These are phyloP conservation scores for Jacaranda mimosifolia DNA, from an alignment of 257 asterid species.

Conservation along the genomic window DNA sequence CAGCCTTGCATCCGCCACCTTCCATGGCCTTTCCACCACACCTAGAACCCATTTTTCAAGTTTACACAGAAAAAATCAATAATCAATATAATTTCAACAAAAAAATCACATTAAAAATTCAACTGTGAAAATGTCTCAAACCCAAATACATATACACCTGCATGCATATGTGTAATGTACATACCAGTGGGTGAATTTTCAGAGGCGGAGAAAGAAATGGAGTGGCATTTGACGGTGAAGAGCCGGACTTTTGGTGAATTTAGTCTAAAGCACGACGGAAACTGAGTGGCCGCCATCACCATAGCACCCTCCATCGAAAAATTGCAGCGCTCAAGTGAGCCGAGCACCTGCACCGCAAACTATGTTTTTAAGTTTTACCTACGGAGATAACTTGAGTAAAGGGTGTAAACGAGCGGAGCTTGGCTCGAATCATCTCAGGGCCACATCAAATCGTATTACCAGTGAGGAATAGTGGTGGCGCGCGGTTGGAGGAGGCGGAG, in stretches of 20 bases:
- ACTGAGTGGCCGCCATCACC: constrained; percentile 41
- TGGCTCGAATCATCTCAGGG: not conserved
- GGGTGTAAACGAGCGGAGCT: not conserved
- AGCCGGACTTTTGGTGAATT: constrained; percentile 29
- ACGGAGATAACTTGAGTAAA: too few relatives aligned
- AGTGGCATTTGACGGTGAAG: constrained; percentile 45
- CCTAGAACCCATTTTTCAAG: constrained; percentile 37
- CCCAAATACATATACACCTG: not conserved
- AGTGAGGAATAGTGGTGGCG: too few relatives aligned
- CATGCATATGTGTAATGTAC: not conserved
- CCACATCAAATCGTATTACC: too few relatives aligned
- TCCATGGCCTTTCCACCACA: constrained; percentile 81
- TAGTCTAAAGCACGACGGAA: constrained; percentile 29
- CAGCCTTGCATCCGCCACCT: constrained; percentile 91
- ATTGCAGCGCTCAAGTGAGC: not conserved
- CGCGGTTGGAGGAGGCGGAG: too few relatives aligned
- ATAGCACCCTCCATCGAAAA: constrained; percentile 40
- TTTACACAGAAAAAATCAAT: not conserved
- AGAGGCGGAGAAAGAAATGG: constrained; percentile 43
- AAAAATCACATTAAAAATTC: not conserved
- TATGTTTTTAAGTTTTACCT: not conserved
- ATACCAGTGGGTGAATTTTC: constrained; percentile 37
- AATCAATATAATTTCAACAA: not conserved
- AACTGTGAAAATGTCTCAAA: not conserved
- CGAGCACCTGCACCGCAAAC: not conserved